Conservation (phyloP, 1,284 basidiomycete species). For the Ganoderma boninense region DNA sequence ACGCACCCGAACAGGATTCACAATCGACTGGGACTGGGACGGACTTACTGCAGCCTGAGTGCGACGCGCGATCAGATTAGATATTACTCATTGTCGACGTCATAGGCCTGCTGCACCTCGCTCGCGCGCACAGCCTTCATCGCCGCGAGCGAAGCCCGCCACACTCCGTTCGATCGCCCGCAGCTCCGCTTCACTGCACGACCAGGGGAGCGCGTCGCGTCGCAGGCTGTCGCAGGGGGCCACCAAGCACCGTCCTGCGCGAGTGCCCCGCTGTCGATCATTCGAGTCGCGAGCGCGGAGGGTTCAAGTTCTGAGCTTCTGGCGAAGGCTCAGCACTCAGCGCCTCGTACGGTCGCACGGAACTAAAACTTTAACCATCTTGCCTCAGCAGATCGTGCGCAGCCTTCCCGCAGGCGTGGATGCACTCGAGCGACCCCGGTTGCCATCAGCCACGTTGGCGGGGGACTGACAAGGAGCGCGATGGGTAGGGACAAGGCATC, state of each 20-base stretch:
- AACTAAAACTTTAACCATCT: no score
- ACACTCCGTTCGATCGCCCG: background rate
- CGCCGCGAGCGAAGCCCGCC: background rate
- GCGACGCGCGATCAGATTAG: slow-evolving; percentile 87
- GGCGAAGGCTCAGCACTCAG: background rate
- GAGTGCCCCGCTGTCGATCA: background rate
- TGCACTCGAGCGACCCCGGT: background rate
- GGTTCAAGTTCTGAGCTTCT: no score
- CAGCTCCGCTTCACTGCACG: background rate
- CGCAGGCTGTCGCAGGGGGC: background rate
- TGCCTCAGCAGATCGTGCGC: background rate
- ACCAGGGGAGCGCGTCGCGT: no score
- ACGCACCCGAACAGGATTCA: slow-evolving; percentile 59
- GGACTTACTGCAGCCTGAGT: no score
- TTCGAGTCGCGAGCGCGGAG: background rate
- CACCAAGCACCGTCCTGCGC: background rate
- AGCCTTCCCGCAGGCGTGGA: background rate
- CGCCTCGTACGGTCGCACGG: background rate
- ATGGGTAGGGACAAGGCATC: background rate
- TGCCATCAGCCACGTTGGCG: background rate
- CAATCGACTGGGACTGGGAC: slow-evolving; percentile 94
- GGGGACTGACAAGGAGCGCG: background rate
- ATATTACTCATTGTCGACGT: slow-evolving; percentile 81
- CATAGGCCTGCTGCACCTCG: slow-evolving; percentile 71
- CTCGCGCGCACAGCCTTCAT: background rate